Base-by-base conservation (phyloP, 2,329 filamentous ascomycete genomes). In the Penicillium verrucosum region DNA sequence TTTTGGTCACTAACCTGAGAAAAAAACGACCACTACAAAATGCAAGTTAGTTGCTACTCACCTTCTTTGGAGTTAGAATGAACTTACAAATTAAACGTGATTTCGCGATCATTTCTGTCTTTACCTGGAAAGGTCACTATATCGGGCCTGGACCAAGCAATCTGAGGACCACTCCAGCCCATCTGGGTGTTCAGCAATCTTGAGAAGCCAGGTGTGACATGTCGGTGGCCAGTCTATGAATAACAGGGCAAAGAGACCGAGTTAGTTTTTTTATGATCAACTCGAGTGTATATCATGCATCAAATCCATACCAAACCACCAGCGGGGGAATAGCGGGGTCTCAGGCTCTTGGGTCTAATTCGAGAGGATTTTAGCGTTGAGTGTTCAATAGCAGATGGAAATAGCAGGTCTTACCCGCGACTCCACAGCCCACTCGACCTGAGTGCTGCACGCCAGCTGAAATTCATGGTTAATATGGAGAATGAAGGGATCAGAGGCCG, bases 11-110 rank as follows among this genome's bases (percentile, higher is more conserved):
- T 52, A 8, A 63, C 60, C 66, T 65, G 9, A 68, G 51, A 21
- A 61, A 64, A 32, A 63, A 60, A 21, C 38, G 54, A 8, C 64
- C 63, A 49, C 66, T 67, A n/a, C 21, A 12, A 5, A 23, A 36
- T 5, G 2, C 9, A 10, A 21, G 48, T 46, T 27, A 51, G 53
- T 32, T 11, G 32, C 10, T 40, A 42, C 37, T 51, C 25, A 41
- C 37, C 50, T 21, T 25, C 12, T 32, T 16, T 36, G 18, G 30
- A 30, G n/a, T 25, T 40, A 14, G 2, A 18, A 21, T 3, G 12
- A 46, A 46, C 54, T 45, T 36, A 56, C 54, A 46, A 52, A 9
- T 46, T 25, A 10, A 46, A 9, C 21, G 12, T 30, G 2, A 9
- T n/a, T 27, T 48, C 38, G 3, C 9, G 21, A 29, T 11, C 18